Base-by-base conservation (phyloP, 148 eudicot genomes). In the Spergularia marina region DNA sequence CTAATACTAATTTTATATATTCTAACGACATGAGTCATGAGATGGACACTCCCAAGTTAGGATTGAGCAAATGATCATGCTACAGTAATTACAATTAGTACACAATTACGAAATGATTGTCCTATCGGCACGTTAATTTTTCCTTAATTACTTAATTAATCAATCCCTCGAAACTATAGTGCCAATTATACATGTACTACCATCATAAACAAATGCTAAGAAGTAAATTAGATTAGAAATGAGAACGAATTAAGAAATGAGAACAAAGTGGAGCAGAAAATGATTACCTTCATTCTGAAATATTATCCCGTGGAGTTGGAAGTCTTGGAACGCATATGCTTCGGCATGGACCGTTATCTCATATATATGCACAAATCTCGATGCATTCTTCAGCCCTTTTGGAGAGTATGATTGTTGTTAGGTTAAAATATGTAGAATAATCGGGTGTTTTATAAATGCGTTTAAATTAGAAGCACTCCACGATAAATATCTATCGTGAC, bases 271-370 rank as follows among this genome's bases (percentile, higher is more conserved):
- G 83, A 76, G 55, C 72, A 56, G 6, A 47, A 13, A 68, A 83
- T 83, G 57, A 83, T 79, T 69, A 72, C 40, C 71, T 68, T 73
- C 72, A 76, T 44, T 74, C 17, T 44, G 49, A 52, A 68, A 47
- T 64, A 44, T 69, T 23, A 56, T 65, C 68, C 67, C n/a, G 56
- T 55, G 15, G 17, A 57, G 1, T 30, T 30, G 36, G 36, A 55
- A 30, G 17, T 40, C 0, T 30, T 30, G 36, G 36, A 55, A 30
- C 36, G 18, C 34, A 57, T 59, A 72, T 57, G 61, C 21, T 56
- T 20, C 21, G 53, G 51, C 65, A 71, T 23, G 44, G 63, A 41
- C 65, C 58, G 20, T 39, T 70, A 53, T 70, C 61, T 53, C 71
- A 53, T 53, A 30, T 53, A 30, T 23, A n/a, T 53, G 36, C 3